Percentiles rank a stretch among this genome's conserved stretches.
Evolutionary conservation across 148 eudicot species (phyloP).

Genomic region (Diospyros lotus): DNA sequence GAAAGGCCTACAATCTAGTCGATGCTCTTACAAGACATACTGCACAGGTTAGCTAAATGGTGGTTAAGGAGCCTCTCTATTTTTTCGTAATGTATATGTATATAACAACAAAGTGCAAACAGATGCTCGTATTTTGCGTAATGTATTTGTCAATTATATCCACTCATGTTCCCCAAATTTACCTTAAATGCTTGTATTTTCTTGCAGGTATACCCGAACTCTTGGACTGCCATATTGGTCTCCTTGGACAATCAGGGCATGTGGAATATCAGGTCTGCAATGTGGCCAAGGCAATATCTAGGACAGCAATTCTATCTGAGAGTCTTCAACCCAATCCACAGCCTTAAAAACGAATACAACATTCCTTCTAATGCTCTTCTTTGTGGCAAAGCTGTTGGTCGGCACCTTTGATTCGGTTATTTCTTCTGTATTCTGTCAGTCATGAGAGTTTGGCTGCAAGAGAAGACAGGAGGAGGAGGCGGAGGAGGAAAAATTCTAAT

Average conservation of each 20-base stretch:
- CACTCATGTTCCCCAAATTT: background rate
- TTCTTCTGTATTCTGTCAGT: conserved; percentile 17
- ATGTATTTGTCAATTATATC: background rate
- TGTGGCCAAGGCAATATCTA: conserved; percentile 53
- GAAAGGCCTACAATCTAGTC: conserved; percentile 44
- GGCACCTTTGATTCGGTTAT: conserved; percentile 20
- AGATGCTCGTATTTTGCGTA: too few species aligned
- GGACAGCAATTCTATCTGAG: conserved; percentile 67
- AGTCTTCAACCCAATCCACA: conserved; percentile 40
- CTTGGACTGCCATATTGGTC: conserved; percentile 59
- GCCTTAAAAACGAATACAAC: conserved; percentile 44
- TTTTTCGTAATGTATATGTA: too few species aligned
- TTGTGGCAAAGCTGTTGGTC: conserved; percentile 58
- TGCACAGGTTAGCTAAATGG: conserved; percentile 34
- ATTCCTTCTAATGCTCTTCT: conserved; percentile 46
- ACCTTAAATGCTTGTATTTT: background rate
- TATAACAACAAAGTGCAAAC: too few species aligned
- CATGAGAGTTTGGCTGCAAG: conserved; percentile 43
- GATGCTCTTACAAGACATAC: conserved; percentile 66
- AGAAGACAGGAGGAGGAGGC: background rate
- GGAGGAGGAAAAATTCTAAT: background rate
- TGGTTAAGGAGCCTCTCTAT: background rate
- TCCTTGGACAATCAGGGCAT: conserved; percentile 75
- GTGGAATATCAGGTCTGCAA: conserved; percentile 67
- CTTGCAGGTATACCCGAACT: conserved; percentile 61